phyloP scores from a whole-genome alignment of 768 basidiomycete genomes.

The Pulveroboletus frians region DNA sequence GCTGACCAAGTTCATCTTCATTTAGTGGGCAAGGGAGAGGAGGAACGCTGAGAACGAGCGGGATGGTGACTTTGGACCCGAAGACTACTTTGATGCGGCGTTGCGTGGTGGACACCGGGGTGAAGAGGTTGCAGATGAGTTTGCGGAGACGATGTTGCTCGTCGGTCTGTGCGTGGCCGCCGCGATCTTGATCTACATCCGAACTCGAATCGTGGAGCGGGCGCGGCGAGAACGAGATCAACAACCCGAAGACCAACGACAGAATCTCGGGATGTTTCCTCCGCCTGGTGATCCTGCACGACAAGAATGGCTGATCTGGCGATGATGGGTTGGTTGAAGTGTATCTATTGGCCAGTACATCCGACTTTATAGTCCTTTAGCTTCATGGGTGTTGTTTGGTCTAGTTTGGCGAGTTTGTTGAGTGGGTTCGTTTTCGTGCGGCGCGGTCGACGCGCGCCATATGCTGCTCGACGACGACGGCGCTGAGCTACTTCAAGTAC shows the following conservation, averaged over 20 bases:
- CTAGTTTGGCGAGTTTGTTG: slow-evolving; percentile 16
- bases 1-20: slow-evolving; percentile 6
- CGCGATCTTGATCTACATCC: slow-evolving; percentile 70
- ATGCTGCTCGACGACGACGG: slow-evolving; percentile 8
- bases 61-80: slow-evolving; percentile 71
- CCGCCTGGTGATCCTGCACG: slow-evolving; percentile 59
- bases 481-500: slow-evolving; percentile 1
- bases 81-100: slow-evolving; percentile 76
- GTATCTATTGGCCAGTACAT: slow-evolving; percentile 1
- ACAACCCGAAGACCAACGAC: slow-evolving; percentile 32
- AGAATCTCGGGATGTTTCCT: slow-evolving; percentile 49
- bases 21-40: slow-evolving; percentile 73
- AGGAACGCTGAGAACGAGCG: slow-evolving; percentile 67
- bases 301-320: slow-evolving; percentile 61
- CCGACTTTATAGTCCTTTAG: background rate
- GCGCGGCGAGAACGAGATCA: slow-evolving; percentile 59
- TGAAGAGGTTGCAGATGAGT: slow-evolving; percentile 64
- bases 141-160: slow-evolving; percentile 75
- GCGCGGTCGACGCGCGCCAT: slow-evolving; percentile 1
- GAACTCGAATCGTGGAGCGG: slow-evolving; percentile 71
- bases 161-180: slow-evolving; percentile 68
- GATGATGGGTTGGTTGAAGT: slow-evolving; percentile 10
- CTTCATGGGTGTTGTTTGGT: slow-evolving; percentile 18
- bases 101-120: slow-evolving; percentile 55
- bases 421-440: slow-evolving; percentile 3